phyloP scores from a whole-genome alignment of 805 yeast species.

The Candida chauliodis region DNA sequence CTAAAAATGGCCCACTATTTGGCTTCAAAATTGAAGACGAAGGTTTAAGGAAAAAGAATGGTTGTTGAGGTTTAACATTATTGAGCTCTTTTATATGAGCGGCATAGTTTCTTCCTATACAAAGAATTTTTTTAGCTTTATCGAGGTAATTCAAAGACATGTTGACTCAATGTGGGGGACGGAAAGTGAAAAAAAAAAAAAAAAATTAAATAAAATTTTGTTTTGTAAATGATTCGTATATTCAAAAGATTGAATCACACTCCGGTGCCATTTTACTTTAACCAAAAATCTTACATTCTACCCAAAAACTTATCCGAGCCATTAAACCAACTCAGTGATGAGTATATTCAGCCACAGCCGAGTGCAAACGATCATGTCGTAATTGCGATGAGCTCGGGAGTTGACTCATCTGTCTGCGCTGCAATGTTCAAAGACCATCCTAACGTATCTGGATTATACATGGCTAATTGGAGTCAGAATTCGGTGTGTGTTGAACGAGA shows the following conservation, averaged over 20 bases:
- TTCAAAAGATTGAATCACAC: slow-evolving; percentile 1
- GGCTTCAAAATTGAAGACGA: slow-evolving; percentile 64
- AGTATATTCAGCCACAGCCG: slow-evolving; percentile 44
- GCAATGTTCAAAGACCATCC: slow-evolving; percentile 53
- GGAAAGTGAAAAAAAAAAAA: slow-evolving; percentile 1
- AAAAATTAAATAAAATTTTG: slow-evolving; percentile 2
- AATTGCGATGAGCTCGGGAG: slow-evolving; percentile 96
- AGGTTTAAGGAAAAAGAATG: slow-evolving; percentile 93
- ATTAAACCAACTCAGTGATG: slow-evolving; percentile 1
- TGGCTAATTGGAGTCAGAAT: slow-evolving; percentile 85
- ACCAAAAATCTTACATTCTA: not conserved
- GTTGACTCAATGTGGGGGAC: not conserved
- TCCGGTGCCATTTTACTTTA: slow-evolving; percentile 9
- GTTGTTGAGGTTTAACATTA: slow-evolving; percentile 76
- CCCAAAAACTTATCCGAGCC: not conserved
- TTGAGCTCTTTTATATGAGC: slow-evolving; percentile 91
- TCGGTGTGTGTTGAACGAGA: slow-evolving; percentile 78
- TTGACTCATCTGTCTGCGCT: slow-evolving; percentile 90
- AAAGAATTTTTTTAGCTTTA: slow-evolving; percentile 72
- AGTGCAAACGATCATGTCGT: slow-evolving; percentile 54
- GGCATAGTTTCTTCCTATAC: slow-evolving; percentile 97
- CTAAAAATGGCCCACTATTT: slow-evolving; percentile 67
- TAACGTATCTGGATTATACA: slow-evolving; percentile 77
- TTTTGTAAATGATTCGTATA: not conserved
- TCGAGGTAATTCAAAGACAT: slow-evolving; percentile 56